Evolutionary conservation across 768 basidiomycete species (phyloP).

Genomic region (Agaricus blazei): DNA sequence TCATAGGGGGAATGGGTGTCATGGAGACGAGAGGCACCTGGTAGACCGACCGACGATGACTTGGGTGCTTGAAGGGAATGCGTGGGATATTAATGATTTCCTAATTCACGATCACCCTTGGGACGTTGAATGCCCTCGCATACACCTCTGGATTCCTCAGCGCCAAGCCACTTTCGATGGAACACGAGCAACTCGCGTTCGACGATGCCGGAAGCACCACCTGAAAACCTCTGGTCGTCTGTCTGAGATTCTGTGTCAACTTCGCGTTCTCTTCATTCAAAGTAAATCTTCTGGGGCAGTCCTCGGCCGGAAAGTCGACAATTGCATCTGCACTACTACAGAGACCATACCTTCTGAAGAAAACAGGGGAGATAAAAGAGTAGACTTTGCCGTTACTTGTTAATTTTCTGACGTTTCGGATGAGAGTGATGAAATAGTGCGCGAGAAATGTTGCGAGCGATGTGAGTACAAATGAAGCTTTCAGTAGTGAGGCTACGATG

Average conservation of each 20-base stretch:
- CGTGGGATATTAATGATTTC: no score
- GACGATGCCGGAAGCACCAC: slow-evolving; percentile 65
- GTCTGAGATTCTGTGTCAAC: slow-evolving; percentile 87
- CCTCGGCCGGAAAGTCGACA: slow-evolving; percentile 73
- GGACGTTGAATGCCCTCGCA: not conserved
- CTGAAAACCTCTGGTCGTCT: slow-evolving; percentile 86
- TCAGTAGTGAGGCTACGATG: no score
- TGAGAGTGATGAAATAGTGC: slow-evolving; percentile 85
- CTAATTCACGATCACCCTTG: no score
- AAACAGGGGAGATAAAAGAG: slow-evolving; percentile 50
- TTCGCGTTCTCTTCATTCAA: slow-evolving; percentile 75
- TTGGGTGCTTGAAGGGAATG: no score
- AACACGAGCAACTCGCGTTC: slow-evolving; percentile 45
- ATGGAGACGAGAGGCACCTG: no score
- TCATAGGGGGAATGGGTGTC: no score
- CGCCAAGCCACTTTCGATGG: not conserved
- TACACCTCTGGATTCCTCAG: not conserved
- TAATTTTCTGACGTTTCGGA: slow-evolving; percentile 89
- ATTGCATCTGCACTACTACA: slow-evolving; percentile 69
- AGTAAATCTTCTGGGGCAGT: slow-evolving; percentile 80
- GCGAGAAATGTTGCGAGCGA: slow-evolving; percentile 81
- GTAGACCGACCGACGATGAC: no score
- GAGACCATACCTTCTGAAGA: slow-evolving; percentile 51
- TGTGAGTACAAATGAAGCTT: slow-evolving; percentile 31
- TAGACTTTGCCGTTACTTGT: slow-evolving; percentile 86